Conservation (phyloP, 345 rosid genomes). For the Salix koriyanagi region DNA sequence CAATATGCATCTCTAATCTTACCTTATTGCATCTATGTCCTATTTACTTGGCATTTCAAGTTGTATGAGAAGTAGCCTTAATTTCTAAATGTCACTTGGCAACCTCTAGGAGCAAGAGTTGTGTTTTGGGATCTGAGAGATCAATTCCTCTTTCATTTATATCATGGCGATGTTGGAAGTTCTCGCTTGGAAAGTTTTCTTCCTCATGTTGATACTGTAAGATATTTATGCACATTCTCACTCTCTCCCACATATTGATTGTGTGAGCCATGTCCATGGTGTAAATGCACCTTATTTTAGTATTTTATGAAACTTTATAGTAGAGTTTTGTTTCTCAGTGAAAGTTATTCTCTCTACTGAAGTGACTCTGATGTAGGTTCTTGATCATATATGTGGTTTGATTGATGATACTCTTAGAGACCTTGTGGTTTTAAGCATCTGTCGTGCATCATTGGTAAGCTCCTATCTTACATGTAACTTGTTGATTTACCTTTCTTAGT, state of each 20-base stretch:
- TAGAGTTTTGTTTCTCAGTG: not conserved
- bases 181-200: conserved; percentile 78
- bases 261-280: not conserved
- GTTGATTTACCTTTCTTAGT: not conserved
- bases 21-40: not conserved
- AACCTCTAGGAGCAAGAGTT: conserved; percentile 61
- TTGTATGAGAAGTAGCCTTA: conserved; percentile 4
- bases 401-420: conserved; percentile 75
- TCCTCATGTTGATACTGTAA: conserved; percentile 72
- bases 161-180: conserved; percentile 64
- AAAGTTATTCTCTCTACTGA: conserved; percentile 9
- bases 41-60: not conserved
- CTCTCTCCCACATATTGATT: not conserved
- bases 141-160: conserved; percentile 57
- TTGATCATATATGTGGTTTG: conserved; percentile 66
- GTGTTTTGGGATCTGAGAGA: conserved; percentile 92
- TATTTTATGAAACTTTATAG: not conserved
- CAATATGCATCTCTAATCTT: not conserved
- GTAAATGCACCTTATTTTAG: not conserved
- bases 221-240: conserved; percentile 12
- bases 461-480: not conserved
- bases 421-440: conserved; percentile 72
- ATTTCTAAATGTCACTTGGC: conserved; percentile 11
- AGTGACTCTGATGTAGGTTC: conserved; percentile 51
- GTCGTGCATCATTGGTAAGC: conserved; percentile 64